Evolutionary conservation across 1,139 yeast genomes (phyloP), one percentile per base, ranked within the genome.

Genomic region (Blastobotrys raffinosifermentans): DNA sequence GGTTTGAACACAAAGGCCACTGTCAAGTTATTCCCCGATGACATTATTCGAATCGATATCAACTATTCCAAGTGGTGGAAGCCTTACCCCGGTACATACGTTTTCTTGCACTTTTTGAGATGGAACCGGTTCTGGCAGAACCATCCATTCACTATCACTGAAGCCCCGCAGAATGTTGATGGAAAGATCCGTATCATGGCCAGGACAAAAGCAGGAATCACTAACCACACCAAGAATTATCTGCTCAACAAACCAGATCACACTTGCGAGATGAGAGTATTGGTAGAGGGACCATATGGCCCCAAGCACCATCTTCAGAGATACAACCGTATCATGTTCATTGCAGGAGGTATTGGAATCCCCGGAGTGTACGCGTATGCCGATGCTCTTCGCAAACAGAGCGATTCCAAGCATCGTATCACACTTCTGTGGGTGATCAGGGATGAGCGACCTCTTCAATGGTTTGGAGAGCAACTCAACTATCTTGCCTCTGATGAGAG

Each of bases 281-380:
- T 67, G 26, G 50, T 75, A n/a, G 81, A 77, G 46, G 82, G 82
- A 0, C 80, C 81, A 0, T 77, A 77, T 49, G 76, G 80, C 50
- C 57, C 60, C 49, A 49, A 63, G 48, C 49, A 73, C 43, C 69
- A 81, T 55, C 40, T 74, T 38, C 65, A 66, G 39, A 68, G 69
- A 39, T 77, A 70, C 50, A 74, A 75, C 38, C 70, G 69, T 29
- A 57, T 67, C 5, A 55, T 77, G 11, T 62, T 78, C 35, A 44
- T 79, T 37, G 73, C 76, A 3, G 80, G 83, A 46, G 85, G 86
- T 39, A 78, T 77, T 47, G 91, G 91, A 52, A 66, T 81, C 39
- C 79, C 89, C 1, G 76, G 78, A 3, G 46, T 46, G 11, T 49
- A 57, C 55, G 43, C 58, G 9, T 46, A 52, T 32, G 55, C 55